phyloP scores from a whole-genome alignment of 805 yeast species.

The Dipodascopsis uninucleata region DNA sequence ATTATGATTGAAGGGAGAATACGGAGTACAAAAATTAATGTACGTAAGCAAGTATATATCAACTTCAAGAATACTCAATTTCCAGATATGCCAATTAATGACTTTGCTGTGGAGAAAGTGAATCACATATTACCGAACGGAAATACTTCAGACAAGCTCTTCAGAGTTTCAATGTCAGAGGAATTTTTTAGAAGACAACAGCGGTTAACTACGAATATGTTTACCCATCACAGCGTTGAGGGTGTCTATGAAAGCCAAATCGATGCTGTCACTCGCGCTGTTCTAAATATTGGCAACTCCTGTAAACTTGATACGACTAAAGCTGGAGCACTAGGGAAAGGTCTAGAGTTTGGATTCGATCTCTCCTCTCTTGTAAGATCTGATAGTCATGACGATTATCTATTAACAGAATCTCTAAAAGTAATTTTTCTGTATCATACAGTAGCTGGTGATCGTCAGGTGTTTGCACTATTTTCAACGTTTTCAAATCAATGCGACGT shows the following conservation, averaged over 20 bases:
- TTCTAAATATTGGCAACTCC: constrained; percentile 71
- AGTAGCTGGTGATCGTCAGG: constrained; percentile 69
- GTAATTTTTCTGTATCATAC: constrained; percentile 65
- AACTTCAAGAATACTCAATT: constrained; percentile 52
- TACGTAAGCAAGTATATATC: constrained; percentile 72
- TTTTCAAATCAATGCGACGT: constrained; percentile 49
- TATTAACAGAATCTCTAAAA: constrained; percentile 38
- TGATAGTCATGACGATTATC: constrained; percentile 48
- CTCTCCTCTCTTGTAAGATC: constrained; percentile 30
- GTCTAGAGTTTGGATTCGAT: constrained; percentile 81
- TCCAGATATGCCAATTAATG: constrained; percentile 41
- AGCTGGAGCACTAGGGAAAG: constrained; percentile 82
- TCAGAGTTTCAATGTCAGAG: constrained; percentile 68
- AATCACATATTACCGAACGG: constrained; percentile 70
- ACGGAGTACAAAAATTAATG: constrained; percentile 66
- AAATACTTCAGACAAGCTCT: constrained; percentile 47
- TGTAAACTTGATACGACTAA: constrained; percentile 65
- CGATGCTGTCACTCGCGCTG: constrained; percentile 63
- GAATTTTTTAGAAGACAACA: constrained; percentile 52
- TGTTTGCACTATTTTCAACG: constrained; percentile 62
- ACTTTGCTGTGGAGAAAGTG: constrained; percentile 56
- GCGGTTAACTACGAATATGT: constrained; percentile 54
- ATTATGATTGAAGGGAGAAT: constrained; percentile 67
- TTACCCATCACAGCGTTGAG: constrained; percentile 56
- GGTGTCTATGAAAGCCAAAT: constrained; percentile 78